Evolutionary conservation across 192 early-diverging fungal species (phyloP).

Genomic region (Coemansia reversa): DNA sequence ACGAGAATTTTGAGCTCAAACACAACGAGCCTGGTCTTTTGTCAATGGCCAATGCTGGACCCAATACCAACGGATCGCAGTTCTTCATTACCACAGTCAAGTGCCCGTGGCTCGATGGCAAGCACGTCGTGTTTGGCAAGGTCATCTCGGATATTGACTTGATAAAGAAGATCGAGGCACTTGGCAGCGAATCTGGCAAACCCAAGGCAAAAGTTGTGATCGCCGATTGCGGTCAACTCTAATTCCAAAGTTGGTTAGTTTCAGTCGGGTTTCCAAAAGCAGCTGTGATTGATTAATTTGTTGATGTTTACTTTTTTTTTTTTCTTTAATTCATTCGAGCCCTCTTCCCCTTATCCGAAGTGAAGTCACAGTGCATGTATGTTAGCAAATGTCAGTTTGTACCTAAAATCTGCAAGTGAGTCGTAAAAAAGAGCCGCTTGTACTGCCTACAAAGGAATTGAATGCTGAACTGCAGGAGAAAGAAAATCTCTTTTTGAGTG

Average conservation of each 20-base stretch:
- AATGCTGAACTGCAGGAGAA: no score
- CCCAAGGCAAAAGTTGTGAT: constrained; percentile 60
- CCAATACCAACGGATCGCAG: constrained; percentile 80
- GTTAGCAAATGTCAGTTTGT: neutral
- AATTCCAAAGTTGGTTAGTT: constrained; percentile 39
- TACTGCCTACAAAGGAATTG: no score
- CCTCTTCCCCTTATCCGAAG: no score
- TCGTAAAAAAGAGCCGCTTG: no score
- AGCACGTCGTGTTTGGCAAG: constrained; percentile 79
- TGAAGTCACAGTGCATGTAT: no score
- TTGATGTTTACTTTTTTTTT: no score
- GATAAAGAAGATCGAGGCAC: constrained; percentile 71
- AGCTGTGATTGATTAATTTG: no score
- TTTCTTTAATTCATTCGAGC: neutral
- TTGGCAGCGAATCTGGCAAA: constrained; percentile 56
- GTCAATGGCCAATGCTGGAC: constrained; percentile 82
- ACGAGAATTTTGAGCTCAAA: constrained; percentile 75
- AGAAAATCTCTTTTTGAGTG: no score
- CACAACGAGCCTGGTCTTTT: constrained; percentile 66
- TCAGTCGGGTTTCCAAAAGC: no score
- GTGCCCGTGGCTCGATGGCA: constrained; percentile 72
- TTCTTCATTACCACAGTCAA: constrained; percentile 76
- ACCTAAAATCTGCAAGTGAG: neutral
- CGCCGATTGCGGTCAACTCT: constrained; percentile 68
- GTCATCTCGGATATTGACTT: constrained; percentile 74